Evolutionary conservation across 2,329 filamentous ascomycete species (phyloP).

Genomic region (Emericellopsis cladophorae): DNA sequence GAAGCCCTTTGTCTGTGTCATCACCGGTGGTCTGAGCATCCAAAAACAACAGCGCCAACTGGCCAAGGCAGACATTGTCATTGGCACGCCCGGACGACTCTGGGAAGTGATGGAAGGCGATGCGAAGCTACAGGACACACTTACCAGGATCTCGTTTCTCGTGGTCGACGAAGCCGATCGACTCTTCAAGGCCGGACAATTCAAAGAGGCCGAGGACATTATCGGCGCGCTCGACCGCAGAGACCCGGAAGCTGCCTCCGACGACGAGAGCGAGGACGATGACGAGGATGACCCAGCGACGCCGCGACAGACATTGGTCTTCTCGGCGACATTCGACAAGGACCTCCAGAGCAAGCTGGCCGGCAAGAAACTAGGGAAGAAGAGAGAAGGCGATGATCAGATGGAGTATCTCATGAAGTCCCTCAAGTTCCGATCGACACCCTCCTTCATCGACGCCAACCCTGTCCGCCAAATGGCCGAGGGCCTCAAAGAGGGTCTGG

Average conservation of each 20-base stretch:
- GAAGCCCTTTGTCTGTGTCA: conserved; percentile 64
- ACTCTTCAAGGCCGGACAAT: conserved; percentile 82
- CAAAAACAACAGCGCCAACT: conserved; percentile 87
- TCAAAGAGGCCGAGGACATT: conserved; percentile 88
- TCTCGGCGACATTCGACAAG: conserved; percentile 93
- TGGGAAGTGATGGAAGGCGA: conserved; percentile 88
- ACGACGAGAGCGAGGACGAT: conserved; percentile 33
- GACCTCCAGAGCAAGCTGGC: conserved; percentile 82
- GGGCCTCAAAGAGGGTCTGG: conserved; percentile 72
- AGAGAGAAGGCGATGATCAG: conserved; percentile 54
- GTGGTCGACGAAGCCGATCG: conserved; percentile 93
- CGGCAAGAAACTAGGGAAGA: conserved; percentile 39
- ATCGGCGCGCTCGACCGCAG: conserved; percentile 64
- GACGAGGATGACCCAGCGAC: conserved; percentile 33
- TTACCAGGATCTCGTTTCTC: conserved; percentile 67
- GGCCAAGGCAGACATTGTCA: conserved; percentile 76
- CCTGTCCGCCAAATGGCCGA: conserved; percentile 81
- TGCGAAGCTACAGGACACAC: conserved; percentile 51
- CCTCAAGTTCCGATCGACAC: conserved; percentile 74
- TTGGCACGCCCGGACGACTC: conserved; percentile 81
- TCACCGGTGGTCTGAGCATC: conserved; percentile 88
- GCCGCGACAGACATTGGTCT: conserved; percentile 77
- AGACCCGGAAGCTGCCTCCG: conserved; percentile 45
- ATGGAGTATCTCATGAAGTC: conserved; percentile 90
- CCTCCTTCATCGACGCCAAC: conserved; percentile 87